Evolutionary conservation across 2,329 filamentous ascomycete species (phyloP), one percentile per base, ranked within the genome.

Genomic region (Colletotrichum salicis): DNA sequence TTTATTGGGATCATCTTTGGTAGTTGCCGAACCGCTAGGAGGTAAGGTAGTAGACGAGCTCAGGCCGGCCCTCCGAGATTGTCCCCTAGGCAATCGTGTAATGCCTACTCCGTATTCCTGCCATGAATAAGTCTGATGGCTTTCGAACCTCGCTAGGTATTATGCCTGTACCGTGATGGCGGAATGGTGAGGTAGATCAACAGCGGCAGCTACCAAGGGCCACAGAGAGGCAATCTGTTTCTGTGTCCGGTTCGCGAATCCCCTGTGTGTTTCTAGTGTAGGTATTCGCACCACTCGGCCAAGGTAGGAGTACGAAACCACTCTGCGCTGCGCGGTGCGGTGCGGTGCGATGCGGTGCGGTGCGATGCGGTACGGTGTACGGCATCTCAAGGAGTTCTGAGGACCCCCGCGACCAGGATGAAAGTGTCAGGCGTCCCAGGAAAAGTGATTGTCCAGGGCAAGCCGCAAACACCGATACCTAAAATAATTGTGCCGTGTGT

Each of bases 371-470:
- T 66, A 62, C 67, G 56, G n/a, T n/a, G 61, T 64, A 57, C 63
- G 35, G 68, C 33, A 70, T 67, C 35, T 67, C 45, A 52, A 51
- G 48, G 35, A 57, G n/a, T 37, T 66, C 51, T 27, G 45, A 48
- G 33, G 13, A 24, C 48, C 35, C 35, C 62, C 67, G 63, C 56
- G 67, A 54, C 35, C 63, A 54, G 68, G 48, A 41, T 37, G 35
- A 48, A 19, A 51, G 29, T 37, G 19, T 57, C 57, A 56, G 37
- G n/a, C 48, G 64, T 62, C 51, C 63, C 51, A 64, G 56, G 57
- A 58, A 62, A 62, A 57, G 68, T 52, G 31, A 62, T 58, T 56
- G 56, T 57, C 51, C 64, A 62, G 51, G 57, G n/a, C 63, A 29
- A 48, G 15, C 33, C 7, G 7, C 33, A 48, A n/a, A 22, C 41